Evolutionary conservation across 2,329 filamentous ascomycete species (phyloP).

Genomic region (Zalaria sp.): DNA sequence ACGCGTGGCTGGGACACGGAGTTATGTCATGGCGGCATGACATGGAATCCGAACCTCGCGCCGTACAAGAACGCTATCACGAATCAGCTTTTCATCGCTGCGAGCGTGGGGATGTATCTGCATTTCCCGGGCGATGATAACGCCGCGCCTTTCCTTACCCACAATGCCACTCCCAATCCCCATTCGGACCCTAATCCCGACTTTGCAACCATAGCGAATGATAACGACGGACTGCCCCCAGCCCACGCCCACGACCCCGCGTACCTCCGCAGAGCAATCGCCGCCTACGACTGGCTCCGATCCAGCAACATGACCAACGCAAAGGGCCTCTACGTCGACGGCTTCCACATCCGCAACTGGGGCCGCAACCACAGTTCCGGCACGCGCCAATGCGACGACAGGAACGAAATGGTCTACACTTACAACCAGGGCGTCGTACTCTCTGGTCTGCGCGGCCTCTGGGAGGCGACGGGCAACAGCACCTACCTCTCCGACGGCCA

Average conservation of each 20-base stretch:
- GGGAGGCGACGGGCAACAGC: constrained; percentile 58
- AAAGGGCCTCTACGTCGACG: constrained; percentile 69
- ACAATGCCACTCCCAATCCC: constrained; percentile 10
- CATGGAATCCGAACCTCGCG: constrained; percentile 65
- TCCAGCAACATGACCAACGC: constrained; percentile 46
- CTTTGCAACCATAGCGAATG: too few relatives aligned
- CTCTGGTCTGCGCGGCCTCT: constrained; percentile 67
- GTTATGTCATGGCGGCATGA: constrained; percentile 78
- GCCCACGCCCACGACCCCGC: constrained; percentile 55
- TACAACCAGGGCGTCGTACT: constrained; percentile 92
- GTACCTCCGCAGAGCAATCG: constrained; percentile 38
- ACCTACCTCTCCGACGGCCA: constrained; percentile 69
- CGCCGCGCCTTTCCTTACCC: constrained; percentile 46
- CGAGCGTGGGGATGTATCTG: constrained; percentile 78
- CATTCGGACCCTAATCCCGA: constrained; percentile 6
- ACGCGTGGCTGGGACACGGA: constrained; percentile 65
- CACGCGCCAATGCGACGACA: constrained; percentile 60
- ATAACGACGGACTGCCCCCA: constrained; percentile 6
- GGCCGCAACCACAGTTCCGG: constrained; percentile 39
- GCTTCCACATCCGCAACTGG: constrained; percentile 69
- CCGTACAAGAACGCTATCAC: constrained; percentile 97
- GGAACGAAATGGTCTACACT: constrained; percentile 81
- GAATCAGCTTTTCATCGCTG: constrained; percentile 77
- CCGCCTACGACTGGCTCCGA: constrained; percentile 59
- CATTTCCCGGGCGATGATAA: constrained; percentile 73